A percentile compares a stretch with the other conserved stretches of the same genome.
These are phyloP conservation scores for Coemansia sp. DNA, from an alignment of 371 early-diverging fungal genomes.

Conservation along the genomic window DNA sequence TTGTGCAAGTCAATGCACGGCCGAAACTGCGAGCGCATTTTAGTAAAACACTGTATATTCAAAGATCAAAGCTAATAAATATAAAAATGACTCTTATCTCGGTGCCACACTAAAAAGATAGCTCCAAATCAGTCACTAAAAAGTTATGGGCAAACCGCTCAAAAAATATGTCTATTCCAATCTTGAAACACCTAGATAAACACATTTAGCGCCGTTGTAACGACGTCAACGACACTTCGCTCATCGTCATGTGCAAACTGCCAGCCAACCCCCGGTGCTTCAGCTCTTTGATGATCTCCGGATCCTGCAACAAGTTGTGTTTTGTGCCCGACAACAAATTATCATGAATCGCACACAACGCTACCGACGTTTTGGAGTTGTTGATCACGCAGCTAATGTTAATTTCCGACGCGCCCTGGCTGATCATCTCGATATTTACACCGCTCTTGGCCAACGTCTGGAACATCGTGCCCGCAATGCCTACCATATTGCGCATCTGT, in stretches of 20 bases:
- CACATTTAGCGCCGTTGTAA: constrained; percentile 5
- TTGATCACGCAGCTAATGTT: constrained; percentile 96
- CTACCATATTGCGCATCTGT: constrained; percentile 95
- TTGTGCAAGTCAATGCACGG: constrained; percentile 96
- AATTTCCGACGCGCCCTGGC: constrained; percentile 96
- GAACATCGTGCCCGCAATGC: constrained; percentile 94
- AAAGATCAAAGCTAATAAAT: too few species aligned
- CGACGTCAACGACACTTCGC: constrained; percentile 37
- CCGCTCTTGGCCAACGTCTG: constrained; percentile 80
- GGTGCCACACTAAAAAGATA: too few species aligned
- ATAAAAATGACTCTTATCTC: too few species aligned
- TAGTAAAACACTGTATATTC: background rate
- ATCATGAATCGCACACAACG: constrained; percentile 88
- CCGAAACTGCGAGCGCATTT: constrained; percentile 65
- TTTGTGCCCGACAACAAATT: constrained; percentile 56
- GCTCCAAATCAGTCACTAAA: too few species aligned
- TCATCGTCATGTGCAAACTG: constrained; percentile 40
- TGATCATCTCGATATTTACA: constrained; percentile 98
- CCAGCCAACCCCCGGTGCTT: constrained; percentile 31
- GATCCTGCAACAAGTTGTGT: constrained; percentile 41
- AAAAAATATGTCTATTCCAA: background rate
- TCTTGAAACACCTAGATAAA: background rate
- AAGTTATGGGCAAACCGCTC: too few species aligned
- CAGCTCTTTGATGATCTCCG: constrained; percentile 39
- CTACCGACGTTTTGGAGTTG: constrained; percentile 65